phyloP scores from a whole-genome alignment of 768 basidiomycete genomes.

The Flagelloscypha sp. region DNA sequence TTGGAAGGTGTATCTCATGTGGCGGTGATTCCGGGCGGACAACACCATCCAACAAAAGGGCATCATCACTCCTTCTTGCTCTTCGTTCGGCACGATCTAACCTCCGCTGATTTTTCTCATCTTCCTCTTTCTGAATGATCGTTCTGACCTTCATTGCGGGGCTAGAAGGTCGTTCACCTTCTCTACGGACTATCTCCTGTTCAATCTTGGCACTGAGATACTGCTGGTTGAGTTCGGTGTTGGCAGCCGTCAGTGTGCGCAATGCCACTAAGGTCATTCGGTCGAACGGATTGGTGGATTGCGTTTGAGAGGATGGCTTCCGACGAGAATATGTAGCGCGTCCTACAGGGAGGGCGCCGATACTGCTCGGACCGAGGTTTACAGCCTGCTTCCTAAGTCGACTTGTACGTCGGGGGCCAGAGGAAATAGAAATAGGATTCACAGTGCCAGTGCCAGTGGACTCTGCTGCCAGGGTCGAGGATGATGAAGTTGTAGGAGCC shows the following conservation, averaged over 20 bases:
- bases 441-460: no score
- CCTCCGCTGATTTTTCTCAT: conserved; percentile 48
- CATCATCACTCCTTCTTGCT: conserved; percentile 38
- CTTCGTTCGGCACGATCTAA: conserved; percentile 53
- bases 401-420: no score
- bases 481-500: no score
- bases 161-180: conserved; percentile 68
- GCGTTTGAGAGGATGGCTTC: conserved; percentile 24
- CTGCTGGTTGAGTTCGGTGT: conserved; percentile 66
- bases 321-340: no score
- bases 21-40: conserved; percentile 1
- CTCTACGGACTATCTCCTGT: conserved; percentile 61
- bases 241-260: conserved; percentile 60
- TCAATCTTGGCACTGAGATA: conserved; percentile 54
- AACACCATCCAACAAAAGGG: conserved; percentile 19
- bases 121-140: conserved; percentile 55
- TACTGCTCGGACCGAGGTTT: no score
- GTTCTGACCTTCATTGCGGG: conserved; percentile 70
- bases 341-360: no score
- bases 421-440: no score
- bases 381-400: no score
- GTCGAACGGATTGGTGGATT: conserved; percentile 38
- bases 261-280: conserved; percentile 65
- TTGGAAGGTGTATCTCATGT: conserved; percentile 13
- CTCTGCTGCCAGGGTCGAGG: no score